phyloP scores from a whole-genome alignment of 441 rosid genomes.

The Bruguiera hainesii region DNA sequence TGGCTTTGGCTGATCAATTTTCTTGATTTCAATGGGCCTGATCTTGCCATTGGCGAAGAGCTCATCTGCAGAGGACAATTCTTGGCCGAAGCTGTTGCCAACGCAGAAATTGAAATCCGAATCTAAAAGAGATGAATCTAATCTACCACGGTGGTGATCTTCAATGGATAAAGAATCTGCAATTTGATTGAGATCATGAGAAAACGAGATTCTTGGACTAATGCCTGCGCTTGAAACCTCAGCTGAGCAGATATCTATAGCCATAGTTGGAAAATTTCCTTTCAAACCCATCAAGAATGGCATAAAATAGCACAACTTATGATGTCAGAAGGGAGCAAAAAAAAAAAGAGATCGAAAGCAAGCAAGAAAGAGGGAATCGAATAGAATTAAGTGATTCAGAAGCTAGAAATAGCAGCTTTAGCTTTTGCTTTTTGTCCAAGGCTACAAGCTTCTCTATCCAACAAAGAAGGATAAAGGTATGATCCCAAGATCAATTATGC shows the following conservation, averaged over 20 bases:
- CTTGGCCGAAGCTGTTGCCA: conserved; percentile 39
- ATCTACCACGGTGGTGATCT: conserved; percentile 26
- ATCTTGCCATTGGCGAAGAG: conserved; percentile 85
- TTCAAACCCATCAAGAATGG: not conserved
- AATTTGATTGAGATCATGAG: conserved; percentile 54
- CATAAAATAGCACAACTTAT: conserved; percentile 18
- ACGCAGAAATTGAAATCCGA: conserved; percentile 72
- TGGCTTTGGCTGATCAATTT: conserved; percentile 22
- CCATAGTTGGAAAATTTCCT: conserved; percentile 35
- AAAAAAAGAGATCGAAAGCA: conserved; percentile 5
- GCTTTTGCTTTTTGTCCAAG: conserved; percentile 33
- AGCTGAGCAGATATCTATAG: conserved; percentile 59
- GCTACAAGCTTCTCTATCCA: conserved; percentile 18
- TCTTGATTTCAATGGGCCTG: conserved; percentile 63
- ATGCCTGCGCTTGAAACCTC: conserved; percentile 57
- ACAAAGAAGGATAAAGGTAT: conserved; percentile 18
- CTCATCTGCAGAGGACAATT: conserved; percentile 78
- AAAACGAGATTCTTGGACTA: conserved; percentile 80
- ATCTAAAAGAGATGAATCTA: conserved; percentile 50
- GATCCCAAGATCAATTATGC: conserved; percentile 19
- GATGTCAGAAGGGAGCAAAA: conserved; percentile 21
- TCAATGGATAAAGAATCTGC: conserved; percentile 28
- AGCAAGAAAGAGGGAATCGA: conserved; percentile 7
- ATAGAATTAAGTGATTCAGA: not conserved
- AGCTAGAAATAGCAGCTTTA: conserved; percentile 57